These are phyloP conservation scores for Cnidoscolus chayamansa DNA, from an alignment of 441 rosid species.

Conservation along the genomic window DNA sequence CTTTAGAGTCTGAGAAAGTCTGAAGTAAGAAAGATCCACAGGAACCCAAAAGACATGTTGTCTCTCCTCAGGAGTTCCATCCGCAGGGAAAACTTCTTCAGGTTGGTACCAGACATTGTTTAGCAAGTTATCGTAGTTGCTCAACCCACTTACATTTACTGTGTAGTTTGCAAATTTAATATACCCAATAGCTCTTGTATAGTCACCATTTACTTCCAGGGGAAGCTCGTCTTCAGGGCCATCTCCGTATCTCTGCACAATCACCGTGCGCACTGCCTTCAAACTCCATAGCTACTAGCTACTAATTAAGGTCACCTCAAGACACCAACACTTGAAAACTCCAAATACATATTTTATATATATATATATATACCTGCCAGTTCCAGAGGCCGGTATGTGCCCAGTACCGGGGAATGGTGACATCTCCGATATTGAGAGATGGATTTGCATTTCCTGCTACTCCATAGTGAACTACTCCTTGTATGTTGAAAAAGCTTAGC, in stretches of 20 bases:
- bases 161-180: neutral
- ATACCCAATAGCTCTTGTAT: neutral
- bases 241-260: neutral
- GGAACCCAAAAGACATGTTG: conserved; percentile 7
- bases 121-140: neutral
- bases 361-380: neutral
- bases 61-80: neutral
- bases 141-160: neutral
- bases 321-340: no score
- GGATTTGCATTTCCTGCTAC: conserved; percentile 8
- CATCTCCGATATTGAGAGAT: conserved; percentile 9
- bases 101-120: neutral
- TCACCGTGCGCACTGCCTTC: no score
- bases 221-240: neutral
- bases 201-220: conserved; percentile 2
- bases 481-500: neutral
- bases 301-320: no score
- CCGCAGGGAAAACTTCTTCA: neutral
- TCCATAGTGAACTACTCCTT: conserved; percentile 6
- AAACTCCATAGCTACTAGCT: no score
- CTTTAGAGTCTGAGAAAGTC: neutral
- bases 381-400: neutral
- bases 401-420: conserved; percentile 2
- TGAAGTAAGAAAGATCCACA: neutral
- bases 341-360: no score